Evolutionary conservation across 2,329 filamentous ascomycete species (phyloP), one percentile per base, ranked within the genome.

Genomic region (Talaromyces sp.): DNA sequence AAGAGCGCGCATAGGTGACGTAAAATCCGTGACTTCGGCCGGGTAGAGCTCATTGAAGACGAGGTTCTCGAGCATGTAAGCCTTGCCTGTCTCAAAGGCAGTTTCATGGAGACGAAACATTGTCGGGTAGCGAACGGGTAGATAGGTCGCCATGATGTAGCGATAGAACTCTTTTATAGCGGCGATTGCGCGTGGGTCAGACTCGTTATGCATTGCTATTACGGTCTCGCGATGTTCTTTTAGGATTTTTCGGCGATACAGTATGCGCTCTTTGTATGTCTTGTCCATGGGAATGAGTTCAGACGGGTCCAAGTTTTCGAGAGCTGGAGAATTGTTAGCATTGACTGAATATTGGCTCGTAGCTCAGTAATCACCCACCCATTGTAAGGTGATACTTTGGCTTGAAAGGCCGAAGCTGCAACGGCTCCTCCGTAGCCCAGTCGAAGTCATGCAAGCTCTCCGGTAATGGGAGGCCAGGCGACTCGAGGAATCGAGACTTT

Each of bases 311-410:
- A 82, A 79, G 52, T 78, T 84, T 70, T 86, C 81, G 27, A 88
- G 78, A 3, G 80, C 86, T 87, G 69, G 19, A 39, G 8, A 10
- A 56, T 39, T 7, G 52, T 56, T 10, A 56, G 52, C 7, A 13
- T 13, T 37, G 35, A 13, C 35, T 37, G 8, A 31, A 7, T 54
- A 22, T 33, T 35, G 25, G 47, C 47, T 50, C 9, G 52, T 17
- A 41, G 66, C 43, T 22, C 43, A 22, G 33, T 22, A 8, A 5
- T 41, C 22, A 68, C 75, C 67, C 74, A 87, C 86, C 84, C 87
- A 89, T 89, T 6, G 86, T 88, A 60, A 89, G 73, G 70, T 88
- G 82, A 70, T 86, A 89, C 69, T 83, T 87, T 5, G 85, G 82
- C 72, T 86, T 87, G 74, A 87, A 87, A 0, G 85, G 83, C 15